A percentile compares a stretch with the other conserved stretches of the same genome.
Evolutionary conservation across 2,329 filamentous ascomycete species (phyloP).

Genomic region (Xylariaceae sp.): DNA sequence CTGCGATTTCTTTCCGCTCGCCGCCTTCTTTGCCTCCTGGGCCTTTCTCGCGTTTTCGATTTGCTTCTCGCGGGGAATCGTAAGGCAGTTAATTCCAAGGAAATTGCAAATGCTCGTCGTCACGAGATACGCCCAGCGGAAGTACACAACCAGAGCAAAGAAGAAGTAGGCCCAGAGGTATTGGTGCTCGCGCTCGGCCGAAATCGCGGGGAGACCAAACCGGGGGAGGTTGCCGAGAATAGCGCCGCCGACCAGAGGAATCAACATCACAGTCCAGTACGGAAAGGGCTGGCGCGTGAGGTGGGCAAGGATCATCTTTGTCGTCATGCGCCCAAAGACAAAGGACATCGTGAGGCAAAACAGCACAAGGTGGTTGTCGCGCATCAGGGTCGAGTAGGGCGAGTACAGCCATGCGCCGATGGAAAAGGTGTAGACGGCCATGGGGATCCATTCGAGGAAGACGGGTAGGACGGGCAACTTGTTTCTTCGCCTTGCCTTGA

Average conservation of each 20-base stretch:
- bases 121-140: slow-evolving; percentile 86
- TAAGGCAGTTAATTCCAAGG: slow-evolving; percentile 90
- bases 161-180: slow-evolving; percentile 83
- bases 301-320: slow-evolving; percentile 97
- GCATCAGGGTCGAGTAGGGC: slow-evolving; percentile 74
- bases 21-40: slow-evolving; percentile 17
- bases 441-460: slow-evolving; percentile 90
- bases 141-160: slow-evolving; percentile 81
- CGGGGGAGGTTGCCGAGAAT: slow-evolving; percentile 75
- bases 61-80: slow-evolving; percentile 65
- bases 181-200: slow-evolving; percentile 61
- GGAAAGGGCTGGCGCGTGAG: slow-evolving; percentile 91
- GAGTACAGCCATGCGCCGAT: slow-evolving; percentile 84
- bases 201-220: slow-evolving; percentile 64
- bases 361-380: slow-evolving; percentile 81
- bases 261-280: slow-evolving; percentile 90
- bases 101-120: slow-evolving; percentile 88
- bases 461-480: slow-evolving; percentile 73
- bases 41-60: slow-evolving; percentile 46
- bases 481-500: slow-evolving; percentile 64
- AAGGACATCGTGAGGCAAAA: slow-evolving; percentile 95
- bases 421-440: slow-evolving; percentile 70
- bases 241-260: slow-evolving; percentile 80
- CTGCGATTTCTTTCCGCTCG: slow-evolving; percentile 32
- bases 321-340: slow-evolving; percentile 96